Percentiles rank a stretch among this genome's conserved stretches.
Conservation (phyloP, 805 yeast species). For the Wickerhamiella vanderwaltii region DNA sequence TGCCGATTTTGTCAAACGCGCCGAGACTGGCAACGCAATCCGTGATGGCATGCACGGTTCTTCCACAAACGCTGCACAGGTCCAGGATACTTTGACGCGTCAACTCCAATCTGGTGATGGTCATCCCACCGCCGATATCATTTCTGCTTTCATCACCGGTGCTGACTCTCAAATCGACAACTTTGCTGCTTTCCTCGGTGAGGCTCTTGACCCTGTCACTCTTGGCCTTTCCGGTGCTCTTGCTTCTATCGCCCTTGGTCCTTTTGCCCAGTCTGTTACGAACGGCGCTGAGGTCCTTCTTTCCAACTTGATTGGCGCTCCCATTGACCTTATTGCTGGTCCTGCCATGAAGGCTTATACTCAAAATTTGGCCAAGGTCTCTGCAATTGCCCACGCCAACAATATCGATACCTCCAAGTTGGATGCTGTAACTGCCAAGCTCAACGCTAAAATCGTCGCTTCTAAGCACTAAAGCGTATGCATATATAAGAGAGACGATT, state of each 20-base stretch:
- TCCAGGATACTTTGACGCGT: slow-evolving; percentile 16
- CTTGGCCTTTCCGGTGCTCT: slow-evolving; percentile 22
- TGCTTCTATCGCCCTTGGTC: slow-evolving; percentile 22
- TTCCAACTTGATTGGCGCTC: slow-evolving; percentile 22
- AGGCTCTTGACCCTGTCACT: slow-evolving; percentile 19
- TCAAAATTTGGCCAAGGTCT: slow-evolving; percentile 14
- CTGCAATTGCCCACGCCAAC: slow-evolving; percentile 14
- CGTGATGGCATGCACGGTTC: slow-evolving; percentile 17
- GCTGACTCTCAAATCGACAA: slow-evolving; percentile 28
- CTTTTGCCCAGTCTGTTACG: slow-evolving; percentile 25
- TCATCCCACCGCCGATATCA: slow-evolving; percentile 19
- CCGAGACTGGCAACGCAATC: slow-evolving; percentile 16
- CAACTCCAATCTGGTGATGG: slow-evolving; percentile 18
- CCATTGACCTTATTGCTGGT: slow-evolving; percentile 13
- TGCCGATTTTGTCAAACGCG: slow-evolving; percentile 7
- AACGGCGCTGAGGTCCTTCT: slow-evolving; percentile 26
- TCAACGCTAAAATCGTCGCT: slow-evolving; percentile 5
- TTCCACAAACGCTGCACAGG: slow-evolving; percentile 18
- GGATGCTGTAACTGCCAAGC: slow-evolving; percentile 3
- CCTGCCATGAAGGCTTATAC: slow-evolving; percentile 15
- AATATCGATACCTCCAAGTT: slow-evolving; percentile 14
- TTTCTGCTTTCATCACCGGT: slow-evolving; percentile 24
- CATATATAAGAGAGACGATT: too few species aligned
- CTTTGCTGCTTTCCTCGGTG: slow-evolving; percentile 18
- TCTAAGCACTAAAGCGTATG: too few species aligned